These are phyloP conservation scores for Amyloporia xantha DNA, from an alignment of 768 basidiomycete genomes.

Conservation along the genomic window DNA sequence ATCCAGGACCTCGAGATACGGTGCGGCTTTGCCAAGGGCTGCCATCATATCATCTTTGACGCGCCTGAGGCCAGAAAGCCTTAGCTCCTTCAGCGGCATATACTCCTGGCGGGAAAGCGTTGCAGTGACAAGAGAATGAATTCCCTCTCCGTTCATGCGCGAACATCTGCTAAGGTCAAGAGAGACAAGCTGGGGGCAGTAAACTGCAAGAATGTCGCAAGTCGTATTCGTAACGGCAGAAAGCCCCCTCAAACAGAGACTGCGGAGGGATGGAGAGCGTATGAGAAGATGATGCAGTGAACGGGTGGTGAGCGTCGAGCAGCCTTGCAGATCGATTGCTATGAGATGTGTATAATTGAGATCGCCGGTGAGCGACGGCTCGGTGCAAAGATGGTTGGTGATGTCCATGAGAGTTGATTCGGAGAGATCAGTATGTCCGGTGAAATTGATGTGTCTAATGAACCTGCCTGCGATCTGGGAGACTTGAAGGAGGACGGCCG, in stretches of 20 bases:
- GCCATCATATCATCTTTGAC: slow-evolving; percentile 55
- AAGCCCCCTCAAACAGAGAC: slow-evolving; percentile 62
- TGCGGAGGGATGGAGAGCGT: slow-evolving; percentile 52
- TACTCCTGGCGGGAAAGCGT: slow-evolving; percentile 39
- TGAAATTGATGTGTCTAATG: slow-evolving; percentile 51
- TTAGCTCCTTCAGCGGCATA: slow-evolving; percentile 54
- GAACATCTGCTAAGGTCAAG: slow-evolving; percentile 70
- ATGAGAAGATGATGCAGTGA: slow-evolving; percentile 66
- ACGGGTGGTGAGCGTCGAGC: slow-evolving; percentile 53
- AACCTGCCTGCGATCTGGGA: slow-evolving; percentile 56
- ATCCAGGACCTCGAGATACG: slow-evolving; percentile 73
- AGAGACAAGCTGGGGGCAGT: slow-evolving; percentile 47
- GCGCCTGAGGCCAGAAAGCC: slow-evolving; percentile 60
- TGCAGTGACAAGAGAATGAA: slow-evolving; percentile 40
- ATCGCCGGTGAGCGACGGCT: slow-evolving; percentile 26
- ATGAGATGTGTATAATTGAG: slow-evolving; percentile 62
- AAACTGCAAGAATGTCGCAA: slow-evolving; percentile 55
- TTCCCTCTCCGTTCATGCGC: slow-evolving; percentile 60
- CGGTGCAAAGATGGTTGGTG: slow-evolving; percentile 46
- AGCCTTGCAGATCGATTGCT: slow-evolving; percentile 65
- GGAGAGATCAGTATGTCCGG: slow-evolving; percentile 51
- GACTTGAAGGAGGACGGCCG: slow-evolving; percentile 45
- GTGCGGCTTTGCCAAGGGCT: slow-evolving; percentile 61
- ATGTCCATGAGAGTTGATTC: slow-evolving; percentile 46
- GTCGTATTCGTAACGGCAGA: slow-evolving; percentile 66